Conservation (phyloP, 2,329 filamentous ascomycete genomes). For the Dendrostoma leiphaemia region DNA sequence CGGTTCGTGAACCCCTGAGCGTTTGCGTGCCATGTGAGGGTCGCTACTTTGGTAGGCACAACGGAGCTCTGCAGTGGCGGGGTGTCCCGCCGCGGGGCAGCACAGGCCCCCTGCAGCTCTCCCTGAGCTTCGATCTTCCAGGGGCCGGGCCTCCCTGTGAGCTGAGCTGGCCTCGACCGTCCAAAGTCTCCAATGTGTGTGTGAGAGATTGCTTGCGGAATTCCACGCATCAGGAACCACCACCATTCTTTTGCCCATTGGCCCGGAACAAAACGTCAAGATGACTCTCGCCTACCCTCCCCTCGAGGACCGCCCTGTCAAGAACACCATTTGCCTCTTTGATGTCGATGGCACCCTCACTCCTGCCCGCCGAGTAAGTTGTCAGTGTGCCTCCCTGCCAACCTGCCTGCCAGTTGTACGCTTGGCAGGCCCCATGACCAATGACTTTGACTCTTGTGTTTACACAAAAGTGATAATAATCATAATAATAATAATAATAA, state of each 20-base stretch:
- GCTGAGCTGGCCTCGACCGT: not conserved
- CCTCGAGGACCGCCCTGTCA: slow-evolving; percentile 78
- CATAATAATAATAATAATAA: too few species aligned
- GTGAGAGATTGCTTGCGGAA: too few species aligned
- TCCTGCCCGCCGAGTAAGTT: slow-evolving; percentile 68
- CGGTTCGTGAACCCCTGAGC: too few species aligned
- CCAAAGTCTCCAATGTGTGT: not conserved
- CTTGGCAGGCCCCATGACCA: too few species aligned
- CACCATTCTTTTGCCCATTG: not conserved
- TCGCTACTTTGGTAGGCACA: too few species aligned
- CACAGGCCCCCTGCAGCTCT: not conserved
- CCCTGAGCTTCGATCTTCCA: not conserved
- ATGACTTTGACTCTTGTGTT: too few species aligned
- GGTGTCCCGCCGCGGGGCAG: not conserved
- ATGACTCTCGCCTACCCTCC: slow-evolving; percentile 63
- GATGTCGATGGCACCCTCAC: slow-evolving; percentile 95
- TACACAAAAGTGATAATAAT: too few species aligned
- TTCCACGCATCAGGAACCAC: too few species aligned
- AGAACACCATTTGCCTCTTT: slow-evolving; percentile 93
- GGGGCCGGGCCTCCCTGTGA: not conserved
- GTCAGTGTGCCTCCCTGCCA: too few species aligned
- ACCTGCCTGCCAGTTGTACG: too few species aligned
- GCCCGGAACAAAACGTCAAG: not conserved
- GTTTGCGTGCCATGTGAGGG: too few species aligned
- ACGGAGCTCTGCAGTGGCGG: not conserved